Base-by-base conservation (phyloP, 169 alveolate genomes). In the Condylostoma magnum region DNA sequence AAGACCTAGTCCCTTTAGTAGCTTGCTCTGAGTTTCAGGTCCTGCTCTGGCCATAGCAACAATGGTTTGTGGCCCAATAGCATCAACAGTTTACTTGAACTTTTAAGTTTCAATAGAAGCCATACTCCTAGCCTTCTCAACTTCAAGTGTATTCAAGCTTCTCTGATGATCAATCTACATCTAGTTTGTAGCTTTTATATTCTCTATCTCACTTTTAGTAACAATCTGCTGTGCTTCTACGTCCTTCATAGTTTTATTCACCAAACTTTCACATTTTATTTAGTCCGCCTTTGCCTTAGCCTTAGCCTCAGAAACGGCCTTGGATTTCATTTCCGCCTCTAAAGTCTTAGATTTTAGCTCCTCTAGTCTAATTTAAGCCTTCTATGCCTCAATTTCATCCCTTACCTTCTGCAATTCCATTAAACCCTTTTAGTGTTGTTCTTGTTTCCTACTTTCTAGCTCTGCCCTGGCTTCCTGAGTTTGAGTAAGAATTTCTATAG, bases 41-140 rank as follows among this genome's bases (percentile, higher is more conserved):
- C 90, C 90, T 27, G 90, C 90, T 67, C 57, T 85, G 27, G 92
- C 92, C 89, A 85, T 85, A 20, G 87, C 74, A 1, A 77, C 76
- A 8, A 85, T 79, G n/a, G 92, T 85, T 28, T 80, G 81, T 36
- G 48, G 55, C n/a, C 89, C 92, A 48, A 85, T 70, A 22, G 85
- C 71, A 25, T 67, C 77, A 12, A 85, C 74, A 10, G 73, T 57
- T 44, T 71, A 33, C 52, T 77, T 68, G 80, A 85, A 80, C 46
- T 85, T 78, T 50, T 77, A 55, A 1, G 79, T 78, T 52, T 85
- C 92, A 50, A 85, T 81, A 22, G 72, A 73, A 12, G 86, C 78
- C n/a, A 84, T 66, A 53, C 68, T 60, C 68, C 52, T 84, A 27
- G 79, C 67, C 41, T 66, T 69, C 4, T 63, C 48, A 22, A 80